Evolutionary conservation across 176 grass and related monocot species (phyloP).

Genomic region (Cenchrus purpureus): DNA sequence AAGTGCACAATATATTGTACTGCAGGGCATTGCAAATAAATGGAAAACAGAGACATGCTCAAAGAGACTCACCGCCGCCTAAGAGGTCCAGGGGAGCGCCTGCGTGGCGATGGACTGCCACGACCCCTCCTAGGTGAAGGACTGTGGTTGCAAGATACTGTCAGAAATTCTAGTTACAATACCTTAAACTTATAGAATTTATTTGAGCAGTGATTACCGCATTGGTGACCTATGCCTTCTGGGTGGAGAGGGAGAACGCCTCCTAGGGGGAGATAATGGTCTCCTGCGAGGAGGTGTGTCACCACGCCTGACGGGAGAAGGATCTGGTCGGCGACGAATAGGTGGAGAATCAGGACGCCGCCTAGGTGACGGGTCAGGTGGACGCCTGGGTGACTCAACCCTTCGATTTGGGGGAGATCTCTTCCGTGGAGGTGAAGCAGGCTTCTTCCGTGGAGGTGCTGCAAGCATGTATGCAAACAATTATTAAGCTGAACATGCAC

Average conservation of each 20-base stretch:
- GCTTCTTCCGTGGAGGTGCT: constrained; percentile 84
- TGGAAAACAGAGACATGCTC: neutral
- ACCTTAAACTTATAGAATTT: constrained; percentile 2
- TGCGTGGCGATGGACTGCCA: constrained; percentile 71
- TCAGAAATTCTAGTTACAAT: constrained; percentile 26
- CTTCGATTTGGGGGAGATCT: constrained; percentile 68
- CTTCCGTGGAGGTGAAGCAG: constrained; percentile 62
- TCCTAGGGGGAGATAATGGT: constrained; percentile 77
- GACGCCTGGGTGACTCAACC: constrained; percentile 60
- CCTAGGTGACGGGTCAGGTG: constrained; percentile 59
- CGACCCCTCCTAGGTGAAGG: constrained; percentile 83
- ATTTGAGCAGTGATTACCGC: constrained; percentile 50
- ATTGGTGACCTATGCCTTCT: constrained; percentile 81
- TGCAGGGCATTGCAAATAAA: neutral
- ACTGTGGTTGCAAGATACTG: constrained; percentile 41
- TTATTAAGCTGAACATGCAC: neutral
- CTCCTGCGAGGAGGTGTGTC: constrained; percentile 63
- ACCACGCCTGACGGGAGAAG: constrained; percentile 58
- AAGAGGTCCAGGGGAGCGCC: constrained; percentile 75
- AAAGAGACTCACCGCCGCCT: constrained; percentile 79
- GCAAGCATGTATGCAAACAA: constrained; percentile 25
- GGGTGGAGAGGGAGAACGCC: constrained; percentile 80
- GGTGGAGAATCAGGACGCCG: constrained; percentile 74
- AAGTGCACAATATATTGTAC: neutral
- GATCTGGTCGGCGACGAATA: constrained; percentile 52